Evolutionary conservation across 1,284 basidiomycete genomes (phyloP), one percentile per base, ranked within the genome.

Genomic region (Bondarzewia mesenterica): DNA sequence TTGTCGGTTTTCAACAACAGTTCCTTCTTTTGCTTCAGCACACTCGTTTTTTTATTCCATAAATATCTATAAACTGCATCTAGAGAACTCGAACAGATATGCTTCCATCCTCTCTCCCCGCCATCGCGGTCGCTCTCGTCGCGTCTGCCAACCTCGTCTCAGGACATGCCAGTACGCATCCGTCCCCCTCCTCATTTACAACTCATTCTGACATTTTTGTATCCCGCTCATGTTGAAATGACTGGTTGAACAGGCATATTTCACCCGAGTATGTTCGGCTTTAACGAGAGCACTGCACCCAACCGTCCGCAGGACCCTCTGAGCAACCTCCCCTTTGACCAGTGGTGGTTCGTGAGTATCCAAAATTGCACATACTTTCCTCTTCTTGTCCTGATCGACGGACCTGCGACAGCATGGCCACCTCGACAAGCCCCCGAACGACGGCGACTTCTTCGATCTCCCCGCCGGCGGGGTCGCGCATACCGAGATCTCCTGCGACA

Each of bases 311-410:
- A 80, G 23, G 65, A 70, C 3, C 83, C 83, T 2, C 69, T 86
- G 7, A 68, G 65, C 39, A 57, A 76, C 57, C 64, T 73, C 57
- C 57, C 72, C 2, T 85, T 85, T 60, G 54, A 72, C 20, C 59
- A 82, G 52, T 87, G 84, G 85, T 88, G 84, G 84, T 81, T 85
- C 8, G 51, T 52, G 15, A 46, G 51, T 52, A 43, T 22, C n/a
- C 32, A 25, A 12, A 15, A 16, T 12, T 32, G 18, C 25, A 16
- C n/a, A 18, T 8, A 40, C 20, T n/a, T 25, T 27, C 10, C 40
- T 40, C 36, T n/a, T n/a, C n/a, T n/a, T n/a, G n/a, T n/a, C n/a
- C n/a, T n/a, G n/a, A n/a, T n/a, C n/a, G n/a, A n/a, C n/a, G n/a
- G n/a, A n/a, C n/a, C n/a, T n/a, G n/a, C n/a, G 29, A 32, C 16